Evolutionary conservation across 768 basidiomycete species (phyloP), one percentile per base, ranked within the genome.

Genomic region (Leccinum disarticulatum): DNA sequence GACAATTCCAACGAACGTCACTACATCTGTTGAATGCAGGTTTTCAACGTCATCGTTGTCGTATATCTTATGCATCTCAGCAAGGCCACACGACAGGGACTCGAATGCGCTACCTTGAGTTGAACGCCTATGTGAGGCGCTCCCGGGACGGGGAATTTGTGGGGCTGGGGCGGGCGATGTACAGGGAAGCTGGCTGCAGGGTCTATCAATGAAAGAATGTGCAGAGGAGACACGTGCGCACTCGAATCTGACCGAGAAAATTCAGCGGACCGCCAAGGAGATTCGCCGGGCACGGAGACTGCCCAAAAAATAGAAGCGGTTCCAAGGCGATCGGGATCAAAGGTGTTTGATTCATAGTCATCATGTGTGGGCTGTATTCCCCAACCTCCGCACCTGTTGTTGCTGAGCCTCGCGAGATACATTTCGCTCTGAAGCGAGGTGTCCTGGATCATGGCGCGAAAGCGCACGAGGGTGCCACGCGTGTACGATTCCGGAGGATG

Each of bases 371-470:
- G 52, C 65, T 71, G 27, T 58, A 89, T 73, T 6, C 89, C 91
- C 91, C 91, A 93, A n/a, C 91, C 91, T 28, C 88, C 90, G 57
- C 81, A 84, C 47, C 66, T 68, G 1, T 77, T 78, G 36, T 76
- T 70, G 47, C 67, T 57, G 27, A 76, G 71, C 46, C 68, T 77
- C 3, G 84, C 80, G 46, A 90, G 76, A 71, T 93, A 93, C 62
- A 94, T 77, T 68, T 92, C 88, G 0, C 83, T 82, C 6, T 87
- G 84, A 17, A 81, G 68, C 3, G 90, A 90, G 2, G 90, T 91
- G 68, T 93, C 91, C 70, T 94, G 92, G 31, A 93, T 79, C 87
- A 93, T 90, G 27, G 82, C 87, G 33, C 83, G 81, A 70, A 93
- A 92, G 19, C 81, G 78, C 3, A 93, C 88, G 4, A 93, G 79